Conservation (phyloP, 2,329 filamentous ascomycete species). For the Rutstroemia sp. region DNA sequence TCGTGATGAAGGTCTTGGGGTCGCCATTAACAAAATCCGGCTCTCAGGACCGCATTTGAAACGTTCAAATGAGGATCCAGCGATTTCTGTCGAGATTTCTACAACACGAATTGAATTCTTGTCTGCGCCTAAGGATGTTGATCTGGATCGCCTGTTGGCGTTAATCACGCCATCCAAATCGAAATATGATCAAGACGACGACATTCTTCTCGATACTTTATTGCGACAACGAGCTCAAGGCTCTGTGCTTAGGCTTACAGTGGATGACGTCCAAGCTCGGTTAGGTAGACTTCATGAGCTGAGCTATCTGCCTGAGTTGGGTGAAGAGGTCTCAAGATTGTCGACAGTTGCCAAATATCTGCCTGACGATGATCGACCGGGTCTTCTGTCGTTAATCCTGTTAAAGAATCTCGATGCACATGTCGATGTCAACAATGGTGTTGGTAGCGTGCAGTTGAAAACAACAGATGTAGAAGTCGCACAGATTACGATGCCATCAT, state of each 20-base stretch:
- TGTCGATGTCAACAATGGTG: slow-evolving; percentile 56
- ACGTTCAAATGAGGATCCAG: slow-evolving; percentile 45
- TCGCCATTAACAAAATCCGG: slow-evolving; percentile 70
- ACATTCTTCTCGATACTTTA: slow-evolving; percentile 90
- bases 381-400: slow-evolving; percentile 66
- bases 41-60: slow-evolving; percentile 62
- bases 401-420: slow-evolving; percentile 56
- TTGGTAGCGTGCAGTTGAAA: slow-evolving; percentile 58
- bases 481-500: slow-evolving; percentile 76
- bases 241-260: slow-evolving; percentile 63
- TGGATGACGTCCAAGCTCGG: slow-evolving; percentile 57
- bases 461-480: slow-evolving; percentile 61
- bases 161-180: slow-evolving; percentile 88
- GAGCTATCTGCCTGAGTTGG: slow-evolving; percentile 60
- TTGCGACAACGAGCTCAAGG: slow-evolving; percentile 82
- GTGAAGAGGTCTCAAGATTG: slow-evolving; percentile 72
- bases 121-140: slow-evolving; percentile 64
- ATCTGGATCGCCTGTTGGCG: slow-evolving; percentile 74
- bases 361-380: slow-evolving; percentile 90
- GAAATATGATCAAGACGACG: slow-evolving; percentile 79
- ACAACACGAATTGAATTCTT: slow-evolving; percentile 69
- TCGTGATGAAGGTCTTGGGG: slow-evolving; percentile 62
- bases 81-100: slow-evolving; percentile 54
- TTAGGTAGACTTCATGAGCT: slow-evolving; percentile 59
- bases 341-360: slow-evolving; percentile 90